These are phyloP conservation scores for Neobulgaria alba DNA, from an alignment of 2,329 filamentous ascomycete species.

Conservation along the genomic window DNA sequence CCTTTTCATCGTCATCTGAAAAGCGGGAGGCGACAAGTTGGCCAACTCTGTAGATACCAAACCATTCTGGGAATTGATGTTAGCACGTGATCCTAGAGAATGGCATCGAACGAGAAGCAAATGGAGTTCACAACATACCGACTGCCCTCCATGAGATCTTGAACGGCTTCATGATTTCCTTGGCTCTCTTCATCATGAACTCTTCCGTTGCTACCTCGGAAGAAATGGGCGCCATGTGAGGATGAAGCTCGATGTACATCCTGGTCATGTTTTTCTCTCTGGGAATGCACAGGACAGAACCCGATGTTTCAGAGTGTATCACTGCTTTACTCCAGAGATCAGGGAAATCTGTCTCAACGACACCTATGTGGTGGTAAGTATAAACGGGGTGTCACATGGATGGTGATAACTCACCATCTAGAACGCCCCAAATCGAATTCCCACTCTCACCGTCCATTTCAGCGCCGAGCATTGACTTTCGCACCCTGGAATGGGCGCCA, in stretches of 20 bases:
- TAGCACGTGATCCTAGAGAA: not conserved
- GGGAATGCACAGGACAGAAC: constrained; percentile 54
- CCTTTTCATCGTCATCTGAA: constrained; percentile 38
- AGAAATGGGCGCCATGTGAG: constrained; percentile 34
- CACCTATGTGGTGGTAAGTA: constrained; percentile 35
- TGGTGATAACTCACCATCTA: constrained; percentile 35
- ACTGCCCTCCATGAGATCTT: constrained; percentile 60
- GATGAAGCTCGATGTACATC: constrained; percentile 54
- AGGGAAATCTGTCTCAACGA: constrained; percentile 38
- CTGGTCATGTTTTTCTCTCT: constrained; percentile 50
- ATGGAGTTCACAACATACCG: constrained; percentile 50
- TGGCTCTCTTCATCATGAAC: constrained; percentile 61
- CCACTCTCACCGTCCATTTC: constrained; percentile 50
- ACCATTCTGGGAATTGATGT: constrained; percentile 54
- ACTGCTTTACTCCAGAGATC: constrained; percentile 52
- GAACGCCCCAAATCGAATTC: constrained; percentile 50
- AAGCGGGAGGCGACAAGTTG: constrained; percentile 52
- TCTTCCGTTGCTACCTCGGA: constrained; percentile 42
- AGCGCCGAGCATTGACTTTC: constrained; percentile 42
- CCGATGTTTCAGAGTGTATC: constrained; percentile 42
- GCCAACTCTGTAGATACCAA: constrained; percentile 49
- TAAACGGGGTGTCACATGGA: constrained; percentile 30
- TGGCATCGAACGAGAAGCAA: constrained; percentile 13
- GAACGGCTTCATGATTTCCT: constrained; percentile 51
- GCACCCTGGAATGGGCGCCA: constrained; percentile 43